Percentiles rank a stretch among this genome's conserved stretches.
These are phyloP conservation scores for Noccaea caerulescens DNA, from an alignment of 345 rosid genomes.

Conservation along the genomic window DNA sequence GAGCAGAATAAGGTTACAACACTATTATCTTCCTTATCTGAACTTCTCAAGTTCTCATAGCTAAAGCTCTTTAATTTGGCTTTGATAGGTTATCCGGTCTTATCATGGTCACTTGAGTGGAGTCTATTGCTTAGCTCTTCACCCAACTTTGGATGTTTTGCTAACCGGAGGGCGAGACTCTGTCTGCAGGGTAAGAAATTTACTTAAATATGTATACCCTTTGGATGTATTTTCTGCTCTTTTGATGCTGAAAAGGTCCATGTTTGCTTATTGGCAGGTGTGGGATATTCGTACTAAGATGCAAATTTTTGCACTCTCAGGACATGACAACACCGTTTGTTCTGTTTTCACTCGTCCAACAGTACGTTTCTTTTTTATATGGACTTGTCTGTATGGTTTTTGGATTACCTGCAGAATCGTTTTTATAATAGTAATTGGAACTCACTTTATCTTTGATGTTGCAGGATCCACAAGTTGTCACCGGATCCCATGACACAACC, in stretches of 20 bases:
- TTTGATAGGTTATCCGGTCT: conserved; percentile 79
- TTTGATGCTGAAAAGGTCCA: conserved; percentile 10
- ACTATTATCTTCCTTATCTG: conserved; percentile 17
- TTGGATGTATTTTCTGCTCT: background rate
- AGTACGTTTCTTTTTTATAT: conserved; percentile 47
- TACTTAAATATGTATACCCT: background rate
- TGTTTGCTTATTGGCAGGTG: conserved; percentile 62
- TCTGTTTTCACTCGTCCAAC: conserved; percentile 93
- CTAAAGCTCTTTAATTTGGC: conserved; percentile 22
- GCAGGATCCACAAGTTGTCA: conserved; percentile 99
- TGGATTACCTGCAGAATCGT: background rate
- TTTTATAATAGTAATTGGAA: background rate
- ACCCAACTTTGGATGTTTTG: conserved; percentile 87
- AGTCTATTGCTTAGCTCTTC: conserved; percentile 97
- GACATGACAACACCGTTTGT: conserved; percentile 96
- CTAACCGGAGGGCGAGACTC: conserved; percentile 99
- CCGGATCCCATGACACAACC: conserved; percentile 96
- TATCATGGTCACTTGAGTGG: conserved; percentile 99
- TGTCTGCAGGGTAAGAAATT: conserved; percentile 82
- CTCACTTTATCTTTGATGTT: conserved; percentile 34
- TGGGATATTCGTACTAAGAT: conserved; percentile 98
- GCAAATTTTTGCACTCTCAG: conserved; percentile 95
- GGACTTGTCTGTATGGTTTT: background rate
- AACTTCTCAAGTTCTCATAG: background rate
- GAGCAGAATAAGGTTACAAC: conserved; percentile 92